These are phyloP conservation scores for Diaporthe citriasiana DNA, from an alignment of 2,329 filamentous ascomycete genomes.

Conservation along the genomic window DNA sequence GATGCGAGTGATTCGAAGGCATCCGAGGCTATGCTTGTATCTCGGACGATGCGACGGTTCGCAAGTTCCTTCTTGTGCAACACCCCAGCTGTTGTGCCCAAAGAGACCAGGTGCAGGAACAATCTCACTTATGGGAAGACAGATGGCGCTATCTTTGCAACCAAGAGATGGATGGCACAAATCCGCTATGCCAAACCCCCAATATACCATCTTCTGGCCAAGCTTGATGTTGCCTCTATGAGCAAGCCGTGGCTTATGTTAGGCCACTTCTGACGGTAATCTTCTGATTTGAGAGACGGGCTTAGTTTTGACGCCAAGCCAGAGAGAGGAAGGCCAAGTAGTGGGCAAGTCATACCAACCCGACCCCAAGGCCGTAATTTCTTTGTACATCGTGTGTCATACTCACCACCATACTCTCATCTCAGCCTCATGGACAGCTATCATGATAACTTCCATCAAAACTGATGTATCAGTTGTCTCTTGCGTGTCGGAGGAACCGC, in stretches of 20 bases:
- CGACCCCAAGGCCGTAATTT: not conserved
- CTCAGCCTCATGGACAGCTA: constrained; percentile 40
- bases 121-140: constrained; percentile 6
- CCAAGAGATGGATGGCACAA: not conserved
- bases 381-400: constrained; percentile 34
- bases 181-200: not conserved
- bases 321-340: not conserved
- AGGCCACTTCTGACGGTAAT: not conserved
- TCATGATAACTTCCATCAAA: constrained; percentile 18
- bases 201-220: not conserved
- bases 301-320: not conserved
- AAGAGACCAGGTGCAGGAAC: constrained; percentile 36
- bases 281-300: constrained; percentile 1
- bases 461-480: constrained; percentile 40
- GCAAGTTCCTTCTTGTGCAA: constrained; percentile 30
- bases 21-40: constrained; percentile 27
- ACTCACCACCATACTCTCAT: constrained; percentile 27
- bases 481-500: constrained; percentile 16
- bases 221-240: not conserved
- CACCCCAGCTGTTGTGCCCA: constrained; percentile 23
- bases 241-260: not conserved
- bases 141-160: constrained; percentile 18
- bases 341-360: constrained; percentile 36
- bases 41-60: constrained; percentile 22
- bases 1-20: constrained; percentile 1